phyloP scores from a whole-genome alignment of 202 grass and related monocot genomes.

The Brachypodium distachyon region DNA sequence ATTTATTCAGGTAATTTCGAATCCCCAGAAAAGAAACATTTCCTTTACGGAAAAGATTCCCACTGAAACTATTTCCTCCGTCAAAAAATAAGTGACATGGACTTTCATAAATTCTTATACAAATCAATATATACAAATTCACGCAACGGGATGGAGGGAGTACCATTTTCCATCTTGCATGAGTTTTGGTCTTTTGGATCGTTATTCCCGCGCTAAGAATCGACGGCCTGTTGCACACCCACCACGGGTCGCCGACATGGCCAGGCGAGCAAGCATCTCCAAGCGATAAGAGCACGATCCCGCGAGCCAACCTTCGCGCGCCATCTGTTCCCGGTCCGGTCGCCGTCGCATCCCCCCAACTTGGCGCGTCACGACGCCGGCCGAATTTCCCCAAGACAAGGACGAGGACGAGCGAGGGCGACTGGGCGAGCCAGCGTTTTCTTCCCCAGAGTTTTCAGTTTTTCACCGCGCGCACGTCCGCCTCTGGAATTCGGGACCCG shows the following conservation, averaged over 20 bases:
- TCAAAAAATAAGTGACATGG: no score
- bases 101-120: no score
- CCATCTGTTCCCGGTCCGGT: not conserved
- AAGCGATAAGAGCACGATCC: slow-evolving; percentile 35
- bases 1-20: no score
- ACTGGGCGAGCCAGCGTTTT: not conserved
- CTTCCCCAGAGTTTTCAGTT: not conserved
- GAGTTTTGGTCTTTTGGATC: no score
- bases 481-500: not conserved
- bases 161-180: no score
- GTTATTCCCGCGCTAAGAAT: not conserved
- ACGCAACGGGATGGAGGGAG: no score
- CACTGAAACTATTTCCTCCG: no score
- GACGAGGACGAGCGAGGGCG: slow-evolving; percentile 17
- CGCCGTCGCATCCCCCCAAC: slow-evolving; percentile 21
- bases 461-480: not conserved
- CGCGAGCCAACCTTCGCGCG: slow-evolving; percentile 11
- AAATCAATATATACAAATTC: no score
- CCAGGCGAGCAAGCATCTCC: not conserved
- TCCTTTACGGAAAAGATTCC: no score
- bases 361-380: slow-evolving; percentile 16
- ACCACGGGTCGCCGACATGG: not conserved
- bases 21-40: not conserved
- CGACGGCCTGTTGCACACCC: not conserved
- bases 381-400: not conserved